Evolutionary conservation across 2,329 filamentous ascomycete species (phyloP).

Genomic region (Verticillium klebahnii): DNA sequence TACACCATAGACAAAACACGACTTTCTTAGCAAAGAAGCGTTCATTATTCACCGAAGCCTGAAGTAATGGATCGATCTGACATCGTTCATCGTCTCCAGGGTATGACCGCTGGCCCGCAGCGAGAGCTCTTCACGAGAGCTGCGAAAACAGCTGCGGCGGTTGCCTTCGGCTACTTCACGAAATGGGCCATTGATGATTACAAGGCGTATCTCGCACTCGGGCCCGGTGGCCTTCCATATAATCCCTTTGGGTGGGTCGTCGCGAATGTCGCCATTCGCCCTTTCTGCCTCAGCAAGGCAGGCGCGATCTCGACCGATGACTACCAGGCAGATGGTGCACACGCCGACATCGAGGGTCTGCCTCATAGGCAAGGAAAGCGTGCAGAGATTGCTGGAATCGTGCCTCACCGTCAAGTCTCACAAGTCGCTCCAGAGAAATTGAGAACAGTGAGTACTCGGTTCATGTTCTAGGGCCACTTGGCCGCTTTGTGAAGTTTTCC

Average conservation of each 20-base stretch:
- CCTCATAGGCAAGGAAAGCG: background rate
- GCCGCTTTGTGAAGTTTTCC: background rate
- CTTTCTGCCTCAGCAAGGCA: constrained; percentile 5
- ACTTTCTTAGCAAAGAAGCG: no score
- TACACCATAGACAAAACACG: no score
- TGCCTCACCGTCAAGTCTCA: constrained; percentile 8
- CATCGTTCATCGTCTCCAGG: background rate
- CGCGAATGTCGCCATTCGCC: constrained; percentile 7
- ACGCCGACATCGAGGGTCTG: constrained; percentile 1
- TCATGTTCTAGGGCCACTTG: background rate
- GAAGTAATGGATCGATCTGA: background rate
- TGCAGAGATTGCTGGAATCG: constrained; percentile 6
- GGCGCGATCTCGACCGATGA: constrained; percentile 5
- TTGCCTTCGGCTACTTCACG: background rate
- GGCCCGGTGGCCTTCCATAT: constrained; percentile 37
- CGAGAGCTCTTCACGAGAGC: background rate
- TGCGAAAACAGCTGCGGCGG: background rate
- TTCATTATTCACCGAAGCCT: background rate
- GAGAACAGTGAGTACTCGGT: background rate
- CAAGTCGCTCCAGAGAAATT: constrained; percentile 9
- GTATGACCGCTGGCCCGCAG: background rate
- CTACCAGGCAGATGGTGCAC: constrained; percentile 3
- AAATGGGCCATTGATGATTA: constrained; percentile 19
- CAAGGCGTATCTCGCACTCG: constrained; percentile 33
- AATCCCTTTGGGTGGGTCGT: constrained; percentile 35